Evolutionary conservation across 2,329 filamentous ascomycete genomes (phyloP).

Genomic region (Akanthomyces dipterigenus): DNA sequence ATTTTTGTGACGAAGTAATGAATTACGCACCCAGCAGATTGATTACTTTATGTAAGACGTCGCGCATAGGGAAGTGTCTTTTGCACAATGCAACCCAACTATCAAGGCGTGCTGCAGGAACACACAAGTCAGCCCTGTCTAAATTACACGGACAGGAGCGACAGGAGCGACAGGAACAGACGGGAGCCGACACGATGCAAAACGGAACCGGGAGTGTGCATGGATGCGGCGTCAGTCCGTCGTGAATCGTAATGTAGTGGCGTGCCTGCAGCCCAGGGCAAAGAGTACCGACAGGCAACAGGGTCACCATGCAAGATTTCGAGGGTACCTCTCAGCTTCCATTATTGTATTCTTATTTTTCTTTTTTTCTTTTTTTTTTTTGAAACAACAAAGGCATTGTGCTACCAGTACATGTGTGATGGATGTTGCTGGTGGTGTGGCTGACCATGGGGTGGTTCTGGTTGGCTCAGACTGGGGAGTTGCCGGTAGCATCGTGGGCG

Average conservation of each 20-base stretch:
- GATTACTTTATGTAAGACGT: no score
- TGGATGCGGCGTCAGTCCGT: no score
- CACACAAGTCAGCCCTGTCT: background rate
- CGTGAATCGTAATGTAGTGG: no score
- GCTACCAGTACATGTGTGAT: background rate
- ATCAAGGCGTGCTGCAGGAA: background rate
- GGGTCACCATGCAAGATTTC: no score
- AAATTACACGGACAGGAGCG: background rate
- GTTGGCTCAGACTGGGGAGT: background rate
- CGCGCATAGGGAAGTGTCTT: background rate
- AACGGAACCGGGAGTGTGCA: no score
- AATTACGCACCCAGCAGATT: background rate
- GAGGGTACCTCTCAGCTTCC: no score
- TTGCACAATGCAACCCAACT: background rate
- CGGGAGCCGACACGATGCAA: no score
- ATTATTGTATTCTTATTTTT: no score
- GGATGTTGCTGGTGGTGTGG: background rate
- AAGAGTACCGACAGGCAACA: no score
- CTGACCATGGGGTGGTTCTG: background rate
- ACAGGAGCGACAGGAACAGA: background rate
- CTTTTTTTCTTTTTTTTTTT: no score
- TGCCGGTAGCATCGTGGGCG: background rate
- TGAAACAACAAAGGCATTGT: background rate
- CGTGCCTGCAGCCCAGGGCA: no score
- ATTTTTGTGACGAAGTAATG: conserved; percentile 1